Base-by-base conservation (phyloP, 2,329 filamentous ascomycete species). In the Graphiopsis chlorocephala region DNA sequence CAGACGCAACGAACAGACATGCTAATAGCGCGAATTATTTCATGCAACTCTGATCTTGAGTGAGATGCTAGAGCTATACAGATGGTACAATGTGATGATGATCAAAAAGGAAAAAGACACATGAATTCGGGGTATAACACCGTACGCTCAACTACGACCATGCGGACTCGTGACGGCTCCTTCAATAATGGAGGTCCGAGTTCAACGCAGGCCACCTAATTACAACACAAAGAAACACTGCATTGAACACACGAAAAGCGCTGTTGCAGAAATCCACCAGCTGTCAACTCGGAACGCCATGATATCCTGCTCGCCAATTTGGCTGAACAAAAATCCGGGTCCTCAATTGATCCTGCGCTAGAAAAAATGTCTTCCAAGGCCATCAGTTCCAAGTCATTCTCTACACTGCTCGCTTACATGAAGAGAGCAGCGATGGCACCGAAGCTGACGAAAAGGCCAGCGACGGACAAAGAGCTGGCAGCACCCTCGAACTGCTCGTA, bases 341-440 rank as follows among this genome's bases (percentile, higher is more conserved):
- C 26, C 3, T 28, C 23, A 50, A 50, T 50, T 15, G 28, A 35
- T 58, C 55, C 55, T 58, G 55, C 55, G 55, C 55, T 42, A 56
- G 35, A 26, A 45, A 38, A 38, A 33, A 29, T 12, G 26, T 47
- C 10, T 64, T 58, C 55, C 62, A 64, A 23, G 62, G 45, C 25
- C 58, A 45, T 42, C 35, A 55, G 31, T 38, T 59, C 56, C 45
- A 25, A 58, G n/a, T 57, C 17, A 31, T 53, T 50, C 12, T 29
- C 5, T 26, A n/a, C 17, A 31, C n/a, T 56, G 31, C 26, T 57
- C 33, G 35, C 60, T 65, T 71, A 72, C 59, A 72, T 56, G 68
- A 72, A 72, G 69, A 72, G 63, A 67, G 70, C 70, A 29, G 68
- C 66, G 53, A 71, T 63, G 62, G 69, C 70, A 65, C 68, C 70